Conservation (phyloP, 805 yeast species). For the Suhomyces faveliae region DNA sequence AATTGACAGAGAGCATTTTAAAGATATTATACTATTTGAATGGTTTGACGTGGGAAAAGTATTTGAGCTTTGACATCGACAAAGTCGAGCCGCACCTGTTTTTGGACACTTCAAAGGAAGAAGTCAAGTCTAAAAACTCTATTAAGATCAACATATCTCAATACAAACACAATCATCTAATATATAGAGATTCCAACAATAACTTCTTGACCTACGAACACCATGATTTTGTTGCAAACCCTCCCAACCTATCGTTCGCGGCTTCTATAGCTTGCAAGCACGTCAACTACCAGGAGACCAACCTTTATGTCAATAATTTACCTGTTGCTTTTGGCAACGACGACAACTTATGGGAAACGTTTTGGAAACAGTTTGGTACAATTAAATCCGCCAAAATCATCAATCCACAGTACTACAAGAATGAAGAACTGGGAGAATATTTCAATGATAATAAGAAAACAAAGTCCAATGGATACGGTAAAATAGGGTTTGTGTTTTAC, state of each 20-base stretch:
- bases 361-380: slow-evolving; percentile 40
- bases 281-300: slow-evolving; percentile 58
- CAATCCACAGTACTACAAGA: slow-evolving; percentile 39
- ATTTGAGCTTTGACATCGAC: slow-evolving; percentile 13
- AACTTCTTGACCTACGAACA: not conserved
- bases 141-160: slow-evolving; percentile 34
- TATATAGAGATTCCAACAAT: slow-evolving; percentile 12
- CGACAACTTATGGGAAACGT: slow-evolving; percentile 39
- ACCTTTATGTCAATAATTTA: slow-evolving; percentile 67
- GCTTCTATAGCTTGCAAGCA: slow-evolving; percentile 18
- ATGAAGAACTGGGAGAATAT: slow-evolving; percentile 3
- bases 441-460: slow-evolving; percentile 10
- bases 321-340: slow-evolving; percentile 56
- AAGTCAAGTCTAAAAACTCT: slow-evolving; percentile 2
- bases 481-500: slow-evolving; percentile 64
- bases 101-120: slow-evolving; percentile 1
- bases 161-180: slow-evolving; percentile 34
- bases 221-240: not conserved
- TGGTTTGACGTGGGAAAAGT: slow-evolving; percentile 47
- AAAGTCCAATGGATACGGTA: slow-evolving; percentile 8
- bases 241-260: slow-evolving; percentile 4
- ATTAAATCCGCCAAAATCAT: slow-evolving; percentile 43
- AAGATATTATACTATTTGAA: slow-evolving; percentile 49
- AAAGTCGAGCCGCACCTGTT: slow-evolving; percentile 8
- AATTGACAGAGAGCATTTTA: slow-evolving; percentile 46